Evolutionary conservation across 129 eudicot genomes (phyloP).

Genomic region (Kitagawia praeruptora): DNA sequence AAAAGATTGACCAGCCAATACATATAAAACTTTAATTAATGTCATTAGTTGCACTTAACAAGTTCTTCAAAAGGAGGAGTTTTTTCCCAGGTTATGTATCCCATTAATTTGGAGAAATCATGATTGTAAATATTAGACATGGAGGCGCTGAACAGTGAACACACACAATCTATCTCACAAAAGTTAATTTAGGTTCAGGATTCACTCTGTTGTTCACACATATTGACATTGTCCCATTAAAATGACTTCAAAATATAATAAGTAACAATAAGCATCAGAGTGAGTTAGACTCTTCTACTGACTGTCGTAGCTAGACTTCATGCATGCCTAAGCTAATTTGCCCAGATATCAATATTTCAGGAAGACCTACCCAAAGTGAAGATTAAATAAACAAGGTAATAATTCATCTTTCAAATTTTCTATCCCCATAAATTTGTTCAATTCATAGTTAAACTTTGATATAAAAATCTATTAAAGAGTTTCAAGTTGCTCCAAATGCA

Average conservation of each 20-base stretch:
- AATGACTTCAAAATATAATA: neutral
- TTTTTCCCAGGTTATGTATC: neutral
- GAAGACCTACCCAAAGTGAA: too few species aligned
- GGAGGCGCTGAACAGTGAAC: too few species aligned
- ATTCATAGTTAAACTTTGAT: too few species aligned
- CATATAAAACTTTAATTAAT: neutral
- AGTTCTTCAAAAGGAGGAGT: neutral
- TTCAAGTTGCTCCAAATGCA: too few species aligned
- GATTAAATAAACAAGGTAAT: too few species aligned
- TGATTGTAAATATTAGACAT: neutral
- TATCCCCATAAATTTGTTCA: too few species aligned
- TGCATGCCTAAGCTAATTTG: neutral
- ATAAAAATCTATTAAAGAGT: too few species aligned
- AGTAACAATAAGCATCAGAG: neutral
- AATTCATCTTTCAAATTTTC: too few species aligned
- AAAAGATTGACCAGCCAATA: neutral
- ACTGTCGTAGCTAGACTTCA: neutral
- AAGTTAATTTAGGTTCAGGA: neutral
- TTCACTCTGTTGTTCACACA: neutral
- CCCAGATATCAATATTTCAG: neutral
- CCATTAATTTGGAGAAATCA: neutral
- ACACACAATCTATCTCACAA: too few species aligned
- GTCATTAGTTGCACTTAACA: neutral
- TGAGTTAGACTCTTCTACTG: neutral
- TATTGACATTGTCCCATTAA: neutral